phyloP scores from a whole-genome alignment of 768 basidiomycete species.

The Mycena vitilis region DNA sequence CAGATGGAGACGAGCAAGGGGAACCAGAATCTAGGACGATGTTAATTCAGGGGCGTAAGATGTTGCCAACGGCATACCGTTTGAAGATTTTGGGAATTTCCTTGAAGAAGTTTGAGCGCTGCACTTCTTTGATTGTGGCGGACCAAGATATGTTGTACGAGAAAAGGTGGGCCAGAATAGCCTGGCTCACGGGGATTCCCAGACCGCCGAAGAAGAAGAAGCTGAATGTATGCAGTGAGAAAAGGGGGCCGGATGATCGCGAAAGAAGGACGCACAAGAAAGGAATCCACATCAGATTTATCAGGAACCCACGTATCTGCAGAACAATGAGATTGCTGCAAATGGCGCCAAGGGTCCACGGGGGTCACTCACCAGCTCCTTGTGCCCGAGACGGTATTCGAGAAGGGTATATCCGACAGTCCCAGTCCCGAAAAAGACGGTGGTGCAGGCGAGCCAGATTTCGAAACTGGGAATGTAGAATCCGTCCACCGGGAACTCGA shows the following conservation, averaged over 20 bases:
- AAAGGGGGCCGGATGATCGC: constrained; percentile 3
- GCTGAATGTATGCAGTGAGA: constrained; percentile 46
- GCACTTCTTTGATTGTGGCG: constrained; percentile 82
- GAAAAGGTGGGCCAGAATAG: constrained; percentile 74
- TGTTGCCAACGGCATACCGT: constrained; percentile 58
- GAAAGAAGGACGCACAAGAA: constrained; percentile 65
- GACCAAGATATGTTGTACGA: constrained; percentile 69
- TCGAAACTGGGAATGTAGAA: constrained; percentile 86
- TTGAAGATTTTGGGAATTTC: constrained; percentile 87
- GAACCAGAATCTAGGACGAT: constrained; percentile 66
- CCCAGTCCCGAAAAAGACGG: constrained; percentile 83
- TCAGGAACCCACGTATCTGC: constrained; percentile 59
- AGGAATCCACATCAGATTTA: constrained; percentile 75
- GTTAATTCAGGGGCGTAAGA: constrained; percentile 45
- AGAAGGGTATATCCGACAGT: constrained; percentile 78
- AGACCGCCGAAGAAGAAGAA: constrained; percentile 86
- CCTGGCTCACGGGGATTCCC: constrained; percentile 70
- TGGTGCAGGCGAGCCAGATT: constrained; percentile 80
- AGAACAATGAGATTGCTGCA: neutral
- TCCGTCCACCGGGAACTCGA: constrained; percentile 77
- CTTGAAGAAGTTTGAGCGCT: constrained; percentile 89
- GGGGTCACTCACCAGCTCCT: constrained; percentile 53
- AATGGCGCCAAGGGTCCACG: constrained; percentile 20
- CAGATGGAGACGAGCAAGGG: constrained; percentile 62
- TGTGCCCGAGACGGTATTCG: constrained; percentile 77